Evolutionary conservation across 148 eudicot species (phyloP).

Genomic region (Rhododendron simsii): DNA sequence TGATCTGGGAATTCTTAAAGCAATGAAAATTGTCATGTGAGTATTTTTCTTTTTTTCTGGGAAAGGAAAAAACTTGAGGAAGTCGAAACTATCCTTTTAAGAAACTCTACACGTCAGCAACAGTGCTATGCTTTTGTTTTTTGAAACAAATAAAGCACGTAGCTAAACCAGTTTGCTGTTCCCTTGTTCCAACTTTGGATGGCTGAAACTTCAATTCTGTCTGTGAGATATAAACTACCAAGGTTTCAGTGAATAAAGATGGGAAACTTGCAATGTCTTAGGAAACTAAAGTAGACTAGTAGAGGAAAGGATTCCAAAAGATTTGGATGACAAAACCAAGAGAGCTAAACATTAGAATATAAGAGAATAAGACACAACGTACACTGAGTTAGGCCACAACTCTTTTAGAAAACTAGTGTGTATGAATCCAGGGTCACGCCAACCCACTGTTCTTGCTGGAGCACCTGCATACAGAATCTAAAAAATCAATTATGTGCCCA

Average conservation of each 20-base stretch:
- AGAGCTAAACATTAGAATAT: neutral
- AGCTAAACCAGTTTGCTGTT: neutral
- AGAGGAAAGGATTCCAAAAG: neutral
- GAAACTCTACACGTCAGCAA: neutral
- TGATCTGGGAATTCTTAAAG: neutral
- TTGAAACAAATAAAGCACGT: neutral
- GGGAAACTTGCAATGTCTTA: neutral
- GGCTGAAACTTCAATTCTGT: neutral
- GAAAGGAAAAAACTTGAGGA: neutral
- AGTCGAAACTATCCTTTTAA: neutral
- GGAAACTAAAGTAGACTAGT: neutral
- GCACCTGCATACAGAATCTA: conserved; percentile 38
- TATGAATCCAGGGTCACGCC: conserved; percentile 68
- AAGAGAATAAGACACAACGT: conserved; percentile 16
- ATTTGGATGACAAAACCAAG: neutral
- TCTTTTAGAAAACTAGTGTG: conserved; percentile 54
- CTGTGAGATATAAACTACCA: neutral
- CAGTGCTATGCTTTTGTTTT: neutral
- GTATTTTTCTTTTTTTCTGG: neutral
- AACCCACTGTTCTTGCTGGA: conserved; percentile 65
- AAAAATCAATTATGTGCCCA: neutral
- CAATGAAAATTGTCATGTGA: neutral
- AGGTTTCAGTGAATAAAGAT: neutral
- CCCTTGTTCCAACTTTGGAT: too few relatives aligned
- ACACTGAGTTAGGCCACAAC: conserved; percentile 57